Base-by-base conservation (phyloP, 768 basidiomycete genomes). In the Serpula lacrymans region DNA sequence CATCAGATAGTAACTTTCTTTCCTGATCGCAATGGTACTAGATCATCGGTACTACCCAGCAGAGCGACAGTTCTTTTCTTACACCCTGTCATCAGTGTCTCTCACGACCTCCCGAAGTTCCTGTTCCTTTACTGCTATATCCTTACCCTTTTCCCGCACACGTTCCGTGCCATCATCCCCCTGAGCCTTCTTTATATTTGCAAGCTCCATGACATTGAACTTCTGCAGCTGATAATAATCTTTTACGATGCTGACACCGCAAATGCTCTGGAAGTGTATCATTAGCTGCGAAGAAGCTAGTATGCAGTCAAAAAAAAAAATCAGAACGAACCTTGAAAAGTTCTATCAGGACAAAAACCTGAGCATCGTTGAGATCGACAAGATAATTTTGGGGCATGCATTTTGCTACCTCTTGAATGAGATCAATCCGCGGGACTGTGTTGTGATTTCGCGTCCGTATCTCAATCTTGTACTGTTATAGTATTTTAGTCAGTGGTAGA, bases 381-480 rank as follows among this genome's bases (percentile, higher is more conserved):
- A 60, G 71, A 51, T 84, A 84, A 10, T 72, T 74, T 39, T 69
- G 68, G 0, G 88, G 88, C 10, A 90, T 76, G 52, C 80, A 84
- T 48, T 74, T 70, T 0, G 83, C 88, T 27, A 91, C 68, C 35
- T 74, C 75, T 42, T 86, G 72, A 21, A 90, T 82, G 20, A 91
- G 58, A 7, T 54, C 62, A 35, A 71, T 67, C 12, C 84, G 77
- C 8, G 74, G 51, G 18, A 91, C 58, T 5, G 78, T 82, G n/a
- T 70, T 82, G 47, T 91, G 88, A 54, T 90, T 89, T 29, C 88
- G 77, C 22, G 82, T 61, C 36, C 82, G 73, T 36, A 88, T 53
- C 50, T 91, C 88, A 26, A 91, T 78, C 59, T 90, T 90, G 66
- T 87, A 92, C 89, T 91, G 44, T n/a, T n/a, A n/a, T n/a, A n/a